phyloP scores from a whole-genome alignment of 805 yeast genomes.

The Kodamaea nitidulidarum region DNA sequence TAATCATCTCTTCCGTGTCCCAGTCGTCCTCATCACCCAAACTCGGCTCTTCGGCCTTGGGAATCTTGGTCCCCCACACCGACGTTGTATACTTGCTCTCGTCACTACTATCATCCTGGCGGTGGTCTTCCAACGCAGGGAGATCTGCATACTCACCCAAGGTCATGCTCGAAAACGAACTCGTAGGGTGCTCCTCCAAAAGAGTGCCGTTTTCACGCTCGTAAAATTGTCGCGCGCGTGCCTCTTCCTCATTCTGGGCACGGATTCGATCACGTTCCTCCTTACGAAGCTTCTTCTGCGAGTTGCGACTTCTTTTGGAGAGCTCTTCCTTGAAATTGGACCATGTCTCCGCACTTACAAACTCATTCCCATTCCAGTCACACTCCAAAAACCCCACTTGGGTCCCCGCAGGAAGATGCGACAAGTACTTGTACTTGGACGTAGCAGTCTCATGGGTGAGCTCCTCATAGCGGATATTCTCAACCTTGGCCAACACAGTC shows the following conservation, averaged over 20 bases:
- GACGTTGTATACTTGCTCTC: slow-evolving; percentile 41
- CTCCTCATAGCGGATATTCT: slow-evolving; percentile 64
- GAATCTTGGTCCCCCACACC: slow-evolving; percentile 73
- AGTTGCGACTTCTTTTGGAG: slow-evolving; percentile 49
- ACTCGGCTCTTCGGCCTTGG: slow-evolving; percentile 34
- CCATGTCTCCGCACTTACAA: slow-evolving; percentile 32
- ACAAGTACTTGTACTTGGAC: slow-evolving; percentile 65
- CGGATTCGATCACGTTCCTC: slow-evolving; percentile 59
- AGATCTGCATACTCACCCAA: slow-evolving; percentile 37
- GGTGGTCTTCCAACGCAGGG: slow-evolving; percentile 22
- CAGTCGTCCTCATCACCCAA: slow-evolving; percentile 36
- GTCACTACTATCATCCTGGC: slow-evolving; percentile 8
- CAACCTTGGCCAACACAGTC: slow-evolving; percentile 56
- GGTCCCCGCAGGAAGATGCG: slow-evolving; percentile 83
- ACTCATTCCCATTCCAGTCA: slow-evolving; percentile 57
- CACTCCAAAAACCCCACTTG: slow-evolving; percentile 81
- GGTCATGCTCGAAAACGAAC: slow-evolving; percentile 12
- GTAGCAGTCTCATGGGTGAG: slow-evolving; percentile 56
- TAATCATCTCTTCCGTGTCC: slow-evolving; percentile 50
- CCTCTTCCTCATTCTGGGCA: slow-evolving; percentile 57
- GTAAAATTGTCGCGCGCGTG: slow-evolving; percentile 55
- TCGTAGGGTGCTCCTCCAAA: slow-evolving; percentile 12
- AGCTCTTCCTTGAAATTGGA: slow-evolving; percentile 52
- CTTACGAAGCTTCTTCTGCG: slow-evolving; percentile 44
- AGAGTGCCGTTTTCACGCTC: slow-evolving; percentile 48